These are phyloP conservation scores for Kluyveromyces lactis DNA, from an alignment of 805 yeast species.

Conservation along the genomic window DNA sequence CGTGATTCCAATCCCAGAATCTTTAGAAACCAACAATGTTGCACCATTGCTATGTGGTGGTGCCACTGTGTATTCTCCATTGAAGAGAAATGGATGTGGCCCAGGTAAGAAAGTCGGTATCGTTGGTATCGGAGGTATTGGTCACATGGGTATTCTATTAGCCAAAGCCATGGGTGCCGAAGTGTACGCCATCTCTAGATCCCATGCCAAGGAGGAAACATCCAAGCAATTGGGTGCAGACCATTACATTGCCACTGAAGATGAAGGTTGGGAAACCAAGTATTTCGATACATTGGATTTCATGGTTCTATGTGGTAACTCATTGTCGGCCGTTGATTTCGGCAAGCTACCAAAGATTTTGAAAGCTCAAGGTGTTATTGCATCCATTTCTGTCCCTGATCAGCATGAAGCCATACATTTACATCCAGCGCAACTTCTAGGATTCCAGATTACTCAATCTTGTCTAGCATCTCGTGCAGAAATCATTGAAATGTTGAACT, in stretches of 20 bases:
- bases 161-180: slow-evolving; percentile 55
- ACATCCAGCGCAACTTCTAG: slow-evolving; percentile 12
- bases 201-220: slow-evolving; percentile 39
- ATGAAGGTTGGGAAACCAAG: slow-evolving; percentile 34
- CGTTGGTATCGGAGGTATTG: slow-evolving; percentile 50
- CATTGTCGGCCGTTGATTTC: slow-evolving; percentile 33
- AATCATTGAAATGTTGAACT: slow-evolving; percentile 38
- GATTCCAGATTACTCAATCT: slow-evolving; percentile 27
- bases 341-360: slow-evolving; percentile 24
- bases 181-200: slow-evolving; percentile 49
- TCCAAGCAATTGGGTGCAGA: slow-evolving; percentile 46
- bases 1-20: slow-evolving; percentile 56
- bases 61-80: slow-evolving; percentile 61
- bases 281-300: slow-evolving; percentile 35
- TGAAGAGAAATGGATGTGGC: slow-evolving; percentile 43
- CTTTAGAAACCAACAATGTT: slow-evolving; percentile 41
- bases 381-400: slow-evolving; percentile 21
- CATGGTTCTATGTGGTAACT: slow-evolving; percentile 41
- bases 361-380: slow-evolving; percentile 31
- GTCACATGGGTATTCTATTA: slow-evolving; percentile 47
- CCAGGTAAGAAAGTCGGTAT: slow-evolving; percentile 45
- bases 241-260: slow-evolving; percentile 46
- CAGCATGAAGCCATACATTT: slow-evolving; percentile 9
- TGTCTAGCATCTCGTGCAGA: slow-evolving; percentile 39
- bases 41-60: slow-evolving; percentile 80